Base-by-base conservation (phyloP, 192 early-diverging fungal species). In the Fimicolochytrium jonesii region DNA sequence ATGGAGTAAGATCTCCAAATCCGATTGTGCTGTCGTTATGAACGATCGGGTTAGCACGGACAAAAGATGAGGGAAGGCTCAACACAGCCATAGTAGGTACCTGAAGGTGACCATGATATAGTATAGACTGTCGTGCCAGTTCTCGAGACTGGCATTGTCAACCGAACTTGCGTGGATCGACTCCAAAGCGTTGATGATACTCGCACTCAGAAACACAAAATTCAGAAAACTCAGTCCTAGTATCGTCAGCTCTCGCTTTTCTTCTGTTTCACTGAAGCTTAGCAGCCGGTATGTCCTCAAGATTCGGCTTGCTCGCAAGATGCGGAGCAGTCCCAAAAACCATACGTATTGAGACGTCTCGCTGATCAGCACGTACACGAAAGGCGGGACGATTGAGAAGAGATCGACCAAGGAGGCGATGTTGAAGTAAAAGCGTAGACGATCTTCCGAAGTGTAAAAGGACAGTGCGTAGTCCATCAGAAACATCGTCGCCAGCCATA, bases 91-190 rank as follows among this genome's bases (percentile, higher is more conserved):
- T n/a, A 20, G 9, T 25, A n/a, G 48, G 6, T 33, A 73, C 71
- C 71, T 70, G 67, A 81, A 77, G 0, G 73, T 77, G 11, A 81
- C 79, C 76, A 81, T 78, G 48, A 81, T 81, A 48, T 81, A 81
- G 49, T 81, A 81, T 44, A 81, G 59, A 45, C 68, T 70, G 53
- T 81, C 79, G 42, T 81, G 79, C 79, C 79, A 81, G 39, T 67
- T 71, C 15, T 30, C 54, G 25, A 81, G 51, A 25, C 59, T 66
- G 3, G 74, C 37, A 6, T 25, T 6, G 32, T 66, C 47, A 18
- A 41, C 20, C 28, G 51, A 64, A 0, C 33, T 32, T 29, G 35
- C 18, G 56, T 81, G 64, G 15, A 81, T 59, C 4, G 69, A 66
- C 53, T 81, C 79, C 0, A 71, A 42, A 3, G 79, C 79, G 64